These are phyloP conservation scores for Geotrichum histeridarum DNA, from an alignment of 1,139 yeast species.

Conservation along the genomic window DNA sequence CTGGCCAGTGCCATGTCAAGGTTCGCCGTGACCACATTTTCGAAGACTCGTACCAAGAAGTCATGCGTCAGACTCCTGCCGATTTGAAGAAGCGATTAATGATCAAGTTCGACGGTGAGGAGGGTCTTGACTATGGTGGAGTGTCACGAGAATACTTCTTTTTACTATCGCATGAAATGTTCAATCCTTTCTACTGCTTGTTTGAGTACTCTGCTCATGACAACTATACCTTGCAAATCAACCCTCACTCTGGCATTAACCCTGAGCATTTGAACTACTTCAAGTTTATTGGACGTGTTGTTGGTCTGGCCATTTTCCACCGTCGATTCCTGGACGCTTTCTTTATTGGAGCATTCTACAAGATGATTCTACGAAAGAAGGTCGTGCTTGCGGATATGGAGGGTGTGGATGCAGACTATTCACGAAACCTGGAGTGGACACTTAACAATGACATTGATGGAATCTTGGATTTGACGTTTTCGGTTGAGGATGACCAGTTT, in stretches of 20 bases:
- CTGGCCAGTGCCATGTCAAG: constrained; percentile 98
- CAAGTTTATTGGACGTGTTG: constrained; percentile 97
- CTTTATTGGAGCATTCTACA: constrained; percentile 95
- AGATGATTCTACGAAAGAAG: constrained; percentile 94
- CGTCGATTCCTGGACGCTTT: constrained; percentile 96
- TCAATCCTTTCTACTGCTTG: constrained; percentile 93
- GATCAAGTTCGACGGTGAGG: constrained; percentile 99
- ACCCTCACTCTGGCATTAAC: constrained; percentile 95
- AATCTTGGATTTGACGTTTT: constrained; percentile 79
- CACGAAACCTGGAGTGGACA: constrained; percentile 92
- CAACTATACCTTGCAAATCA: constrained; percentile 93
- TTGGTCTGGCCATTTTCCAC: constrained; percentile 96
- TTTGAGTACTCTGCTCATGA: constrained; percentile 97
- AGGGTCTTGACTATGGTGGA: constrained; percentile 98
- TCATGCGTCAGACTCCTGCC: constrained; percentile 97
- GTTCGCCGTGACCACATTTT: constrained; percentile 94
- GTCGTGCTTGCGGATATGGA: constrained; percentile 96
- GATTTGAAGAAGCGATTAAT: constrained; percentile 93
- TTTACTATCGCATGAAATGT: constrained; percentile 94
- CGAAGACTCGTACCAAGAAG: constrained; percentile 96
- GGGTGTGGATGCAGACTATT: constrained; percentile 96
- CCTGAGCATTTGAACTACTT: constrained; percentile 97
- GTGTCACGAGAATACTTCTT: constrained; percentile 97
- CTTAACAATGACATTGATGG: constrained; percentile 88
- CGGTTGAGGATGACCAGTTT: constrained; percentile 93